These are phyloP conservation scores for Larix kaempferi DNA, from an alignment of 75 land plant species.

Conservation along the genomic window DNA sequence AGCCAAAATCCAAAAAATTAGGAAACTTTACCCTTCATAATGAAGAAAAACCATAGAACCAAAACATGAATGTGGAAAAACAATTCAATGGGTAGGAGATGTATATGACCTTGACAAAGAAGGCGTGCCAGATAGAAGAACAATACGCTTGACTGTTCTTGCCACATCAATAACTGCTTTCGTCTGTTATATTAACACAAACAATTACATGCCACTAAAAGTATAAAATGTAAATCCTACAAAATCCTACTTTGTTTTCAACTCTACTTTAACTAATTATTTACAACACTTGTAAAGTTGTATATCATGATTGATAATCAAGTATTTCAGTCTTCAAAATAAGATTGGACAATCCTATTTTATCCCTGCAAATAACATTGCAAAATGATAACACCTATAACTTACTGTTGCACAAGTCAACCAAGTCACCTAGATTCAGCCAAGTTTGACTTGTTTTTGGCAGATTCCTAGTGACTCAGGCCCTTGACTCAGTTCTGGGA, in stretches of 20 bases:
- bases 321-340: background rate
- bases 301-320: background rate
- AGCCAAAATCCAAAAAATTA: background rate
- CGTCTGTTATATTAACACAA: constrained; percentile 27
- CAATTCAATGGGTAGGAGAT: background rate
- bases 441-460: no score
- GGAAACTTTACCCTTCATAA: background rate
- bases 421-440: no score
- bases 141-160: constrained; percentile 44
- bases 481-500: no score
- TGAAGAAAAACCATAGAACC: background rate
- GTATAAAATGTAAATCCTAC: background rate
- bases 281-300: background rate
- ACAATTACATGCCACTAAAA: background rate
- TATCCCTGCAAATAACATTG: no score
- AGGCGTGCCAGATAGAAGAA: constrained; percentile 90
- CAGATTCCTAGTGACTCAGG: no score
- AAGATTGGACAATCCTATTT: background rate
- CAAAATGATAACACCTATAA: no score
- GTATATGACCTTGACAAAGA: constrained; percentile 80
- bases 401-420: no score
- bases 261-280: background rate
- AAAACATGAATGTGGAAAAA: background rate
- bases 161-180: constrained; percentile 72
- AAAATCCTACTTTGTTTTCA: background rate